Evolutionary conservation across 768 basidiomycete species (phyloP).

Genomic region (Lactarius trivialis): DNA sequence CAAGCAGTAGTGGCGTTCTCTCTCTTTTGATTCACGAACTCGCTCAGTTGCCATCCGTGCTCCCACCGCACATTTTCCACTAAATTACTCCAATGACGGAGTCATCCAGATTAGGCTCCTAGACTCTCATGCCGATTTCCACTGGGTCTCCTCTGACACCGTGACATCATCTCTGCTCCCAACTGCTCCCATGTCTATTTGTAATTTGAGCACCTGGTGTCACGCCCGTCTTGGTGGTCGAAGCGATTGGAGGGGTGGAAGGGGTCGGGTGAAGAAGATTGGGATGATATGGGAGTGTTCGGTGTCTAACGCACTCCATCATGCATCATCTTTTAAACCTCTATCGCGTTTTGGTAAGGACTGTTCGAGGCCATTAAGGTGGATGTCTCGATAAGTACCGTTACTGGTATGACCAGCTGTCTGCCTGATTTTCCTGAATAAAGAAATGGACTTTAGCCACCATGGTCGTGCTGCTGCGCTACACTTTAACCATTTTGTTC

Average conservation of each 20-base stretch:
- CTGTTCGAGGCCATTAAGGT: neutral
- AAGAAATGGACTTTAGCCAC: neutral
- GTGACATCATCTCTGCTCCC: constrained; percentile 58
- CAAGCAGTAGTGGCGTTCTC: constrained; percentile 35
- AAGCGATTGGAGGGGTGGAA: constrained; percentile 56
- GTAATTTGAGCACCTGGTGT: constrained; percentile 69
- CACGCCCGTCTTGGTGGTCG: constrained; percentile 44
- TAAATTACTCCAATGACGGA: constrained; percentile 40
- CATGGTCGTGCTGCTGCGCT: too few species aligned
- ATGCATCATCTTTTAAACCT: neutral
- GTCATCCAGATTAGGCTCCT: constrained; percentile 52
- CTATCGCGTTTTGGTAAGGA: neutral
- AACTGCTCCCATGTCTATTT: constrained; percentile 42
- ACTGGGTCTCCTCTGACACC: too few species aligned
- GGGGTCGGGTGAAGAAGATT: constrained; percentile 64
- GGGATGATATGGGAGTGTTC: constrained; percentile 62
- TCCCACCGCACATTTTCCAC: constrained; percentile 60
- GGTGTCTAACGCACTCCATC: constrained; percentile 1
- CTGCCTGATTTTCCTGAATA: neutral
- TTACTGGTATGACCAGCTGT: neutral
- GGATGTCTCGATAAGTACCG: neutral
- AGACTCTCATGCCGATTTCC: constrained; percentile 47
- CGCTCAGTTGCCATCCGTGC: constrained; percentile 40
- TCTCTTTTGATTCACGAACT: constrained; percentile 57
- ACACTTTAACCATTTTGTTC: neutral